Base-by-base conservation (phyloP, 2,329 filamentous ascomycete genomes). In the Ophiostoma novo-ulmi region DNA sequence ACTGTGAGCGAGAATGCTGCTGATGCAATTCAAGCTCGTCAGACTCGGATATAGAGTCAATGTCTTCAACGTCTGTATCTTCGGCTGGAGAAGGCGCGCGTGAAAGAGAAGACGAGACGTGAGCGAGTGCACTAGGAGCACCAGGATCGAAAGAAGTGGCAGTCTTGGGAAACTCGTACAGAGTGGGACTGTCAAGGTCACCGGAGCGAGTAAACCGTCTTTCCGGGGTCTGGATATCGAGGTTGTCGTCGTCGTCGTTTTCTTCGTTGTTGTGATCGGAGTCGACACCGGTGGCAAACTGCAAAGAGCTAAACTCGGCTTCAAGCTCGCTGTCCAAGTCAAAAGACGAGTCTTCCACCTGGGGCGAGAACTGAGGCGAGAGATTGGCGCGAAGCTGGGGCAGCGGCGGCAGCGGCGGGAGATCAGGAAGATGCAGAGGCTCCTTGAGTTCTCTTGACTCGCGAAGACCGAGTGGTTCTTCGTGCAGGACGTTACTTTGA, bases 111-210 rank as follows among this genome's bases (percentile, higher is more conserved):
- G 69, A 67, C 26, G 70, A 66, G 66, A 70, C 36, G 64, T 38
- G 63, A 20, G 5, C 10, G 20, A 68, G 17, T 17, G 67, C 44
- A 44, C n/a, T 14, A 22, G 67, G 63, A 3, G 64, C 63, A 39
- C 17, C 36, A 39, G 70, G 55, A 17, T 17, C 36, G 35, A 68
- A 67, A 55, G 11, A 67, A 55, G 11, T 20, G 7, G 36, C 35
- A 31, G 67, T 8, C 61, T 64, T 65, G 68, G 84, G 83, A 75
- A 86, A 87, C 75, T 87, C 85, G 83, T 89, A 88, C 67, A 89
- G 79, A 41, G 85, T 88, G 72, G 86, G 87, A 76, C 86, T 88
- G 77, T 89, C 86, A 70, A 87, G 77, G 17, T 85, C 85, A 74
- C 79, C 84, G 41, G 84, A 83, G 72, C 86, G 82, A n/a, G 82